These are phyloP conservation scores for Fusarium neocosmosporiellum DNA, from an alignment of 2,329 filamentous ascomycete genomes.

Conservation along the genomic window DNA sequence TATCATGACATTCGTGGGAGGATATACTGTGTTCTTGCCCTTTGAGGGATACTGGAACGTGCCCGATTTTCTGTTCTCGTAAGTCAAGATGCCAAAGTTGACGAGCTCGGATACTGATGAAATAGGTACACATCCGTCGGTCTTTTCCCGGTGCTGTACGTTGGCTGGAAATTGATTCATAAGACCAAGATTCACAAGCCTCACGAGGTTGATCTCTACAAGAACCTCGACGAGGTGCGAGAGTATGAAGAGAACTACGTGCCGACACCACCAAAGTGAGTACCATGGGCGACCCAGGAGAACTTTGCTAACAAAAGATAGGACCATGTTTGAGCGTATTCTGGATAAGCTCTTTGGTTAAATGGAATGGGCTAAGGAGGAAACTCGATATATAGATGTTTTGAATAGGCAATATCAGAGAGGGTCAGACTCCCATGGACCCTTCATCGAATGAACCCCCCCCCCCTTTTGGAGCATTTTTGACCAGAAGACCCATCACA, in stretches of 20 bases:
- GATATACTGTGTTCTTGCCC: slow-evolving; percentile 81
- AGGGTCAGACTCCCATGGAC: background rate
- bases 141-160: slow-evolving; percentile 75
- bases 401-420: background rate
- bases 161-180: slow-evolving; percentile 78
- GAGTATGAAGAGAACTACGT: slow-evolving; percentile 74
- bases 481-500: background rate
- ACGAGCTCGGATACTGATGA: background rate
- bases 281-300: background rate
- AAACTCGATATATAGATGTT: background rate
- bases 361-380: slow-evolving; percentile 14
- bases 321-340: slow-evolving; percentile 32
- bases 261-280: slow-evolving; percentile 63
- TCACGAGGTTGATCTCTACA: slow-evolving; percentile 70
- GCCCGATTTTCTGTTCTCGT: slow-evolving; percentile 78
- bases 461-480: too few relatives aligned
- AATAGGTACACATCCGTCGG: slow-evolving; percentile 76
- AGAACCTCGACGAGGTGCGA: slow-evolving; percentile 73
- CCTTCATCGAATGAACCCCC: background rate
- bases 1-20: slow-evolving; percentile 79
- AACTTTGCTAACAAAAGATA: slow-evolving; percentile 7
- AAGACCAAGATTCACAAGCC: slow-evolving; percentile 68
- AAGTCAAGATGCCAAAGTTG: slow-evolving; percentile 43
- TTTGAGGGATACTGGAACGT: slow-evolving; percentile 69
- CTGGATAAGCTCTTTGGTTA: slow-evolving; percentile 35